Base-by-base conservation (phyloP, 2,329 filamentous ascomycete species). In the Sodiomyces alkalinus region DNA sequence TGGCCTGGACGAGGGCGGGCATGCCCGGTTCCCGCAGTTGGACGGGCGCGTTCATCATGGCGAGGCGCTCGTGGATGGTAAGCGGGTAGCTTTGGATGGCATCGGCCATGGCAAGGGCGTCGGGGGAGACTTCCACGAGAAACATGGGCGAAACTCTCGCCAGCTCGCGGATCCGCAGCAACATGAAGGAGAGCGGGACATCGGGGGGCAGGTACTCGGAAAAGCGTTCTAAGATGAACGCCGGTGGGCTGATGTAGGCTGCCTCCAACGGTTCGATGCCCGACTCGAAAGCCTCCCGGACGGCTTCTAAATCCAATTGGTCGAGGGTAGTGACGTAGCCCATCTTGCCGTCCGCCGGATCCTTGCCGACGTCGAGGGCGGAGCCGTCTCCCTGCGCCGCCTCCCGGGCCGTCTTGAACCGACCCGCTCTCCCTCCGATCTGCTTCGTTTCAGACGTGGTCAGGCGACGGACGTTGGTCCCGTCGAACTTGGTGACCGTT, bases 351-450 rank as follows among this genome's bases (percentile, higher is more conserved):
- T 42, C 40, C 14, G 40, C 42, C 2, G 33, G 24, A 12, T 31
- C 27, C 7, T 23, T 19, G 3, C 29, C 31, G 24, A 37, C 28
- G 5, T 39, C 29, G 5, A 29, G 17, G 13, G 26, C 15, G 32
- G 19, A 4, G 36, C 30, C 7, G 39, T 36, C 35, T 13, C 33
- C 29, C 34, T 47, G 32, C 7, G 26, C n/a, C 27, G 64, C 62
- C 44, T 79, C 64, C 17, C 64, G 58, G 3, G 81, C 81, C 17
- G 78, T 76, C 32, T 76, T 74, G 52, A 76, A 98, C 25, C 90
- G 76, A 17, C 90, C 90, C 9, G 90, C 90, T 39, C 90, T 74
- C 12, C 90, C 90, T 27, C 75, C 90, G 44, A 98, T 98, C 47
- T 98, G 90, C 51, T 93, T 94, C 43, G 94, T 64, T 39, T 94